Evolutionary conservation across 2,329 filamentous ascomycete genomes (phyloP).

Genomic region (Didymella arachidicola): DNA sequence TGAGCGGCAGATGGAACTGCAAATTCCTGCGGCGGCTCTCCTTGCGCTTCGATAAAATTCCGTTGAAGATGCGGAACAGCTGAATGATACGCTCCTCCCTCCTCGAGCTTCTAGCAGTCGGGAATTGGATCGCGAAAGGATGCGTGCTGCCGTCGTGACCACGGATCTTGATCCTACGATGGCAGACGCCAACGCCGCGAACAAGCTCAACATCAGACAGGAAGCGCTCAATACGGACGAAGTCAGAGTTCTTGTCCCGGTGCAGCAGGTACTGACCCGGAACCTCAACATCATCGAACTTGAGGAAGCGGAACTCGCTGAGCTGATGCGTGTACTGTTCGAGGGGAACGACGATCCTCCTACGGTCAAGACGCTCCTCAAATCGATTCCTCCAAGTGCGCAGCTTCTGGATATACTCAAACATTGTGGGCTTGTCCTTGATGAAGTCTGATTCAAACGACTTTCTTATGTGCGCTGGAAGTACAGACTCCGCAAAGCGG

Average conservation of each 20-base stretch:
- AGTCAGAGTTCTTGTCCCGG: conserved; percentile 99
- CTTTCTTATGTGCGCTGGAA: conserved; percentile 92
- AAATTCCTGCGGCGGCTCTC: conserved; percentile 92
- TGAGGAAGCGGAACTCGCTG: conserved; percentile 95
- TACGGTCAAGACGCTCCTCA: conserved; percentile 93
- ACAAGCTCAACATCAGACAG: conserved; percentile 93
- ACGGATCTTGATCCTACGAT: conserved; percentile 91
- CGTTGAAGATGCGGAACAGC: conserved; percentile 97
- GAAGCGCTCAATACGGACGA: conserved; percentile 96
- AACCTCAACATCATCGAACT: conserved; percentile 98
- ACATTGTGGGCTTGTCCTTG: conserved; percentile 92
- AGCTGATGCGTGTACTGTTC: conserved; percentile 89
- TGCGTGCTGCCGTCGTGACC: conserved; percentile 98
- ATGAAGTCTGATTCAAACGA: conserved; percentile 99
- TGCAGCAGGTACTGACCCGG: conserved; percentile 97
- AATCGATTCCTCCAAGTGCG: conserved; percentile 97
- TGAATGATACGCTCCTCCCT: conserved; percentile 95
- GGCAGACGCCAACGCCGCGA: conserved; percentile 87
- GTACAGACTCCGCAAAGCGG: conserved; percentile 92
- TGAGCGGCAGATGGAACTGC: conserved; percentile 93
- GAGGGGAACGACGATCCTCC: conserved; percentile 74
- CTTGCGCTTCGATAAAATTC: conserved; percentile 88
- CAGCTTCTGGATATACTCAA: conserved; percentile 97
- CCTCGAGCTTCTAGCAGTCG: conserved; percentile 87
- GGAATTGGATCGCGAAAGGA: conserved; percentile 94